Conservation (phyloP, 2,329 filamentous ascomycete genomes). For the Fusarium buharicum region DNA sequence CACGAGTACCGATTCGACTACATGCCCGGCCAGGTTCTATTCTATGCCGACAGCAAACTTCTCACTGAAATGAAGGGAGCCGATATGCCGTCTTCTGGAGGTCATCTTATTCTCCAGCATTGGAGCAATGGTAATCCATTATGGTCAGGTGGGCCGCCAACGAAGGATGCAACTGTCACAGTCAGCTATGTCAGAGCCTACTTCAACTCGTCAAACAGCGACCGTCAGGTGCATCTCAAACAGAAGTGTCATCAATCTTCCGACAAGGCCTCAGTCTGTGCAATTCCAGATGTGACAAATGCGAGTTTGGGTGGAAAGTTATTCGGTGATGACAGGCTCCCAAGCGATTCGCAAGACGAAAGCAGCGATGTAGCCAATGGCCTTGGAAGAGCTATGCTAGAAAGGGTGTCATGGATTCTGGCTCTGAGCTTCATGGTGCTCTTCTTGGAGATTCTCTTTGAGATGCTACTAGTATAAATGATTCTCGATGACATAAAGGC, state of each 20-base stretch:
- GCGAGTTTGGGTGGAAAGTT: conserved; percentile 39
- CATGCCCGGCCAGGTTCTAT: conserved; percentile 68
- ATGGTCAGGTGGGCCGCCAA: conserved; percentile 79
- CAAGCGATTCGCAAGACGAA: not conserved
- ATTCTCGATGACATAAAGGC: not conserved
- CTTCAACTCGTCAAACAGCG: conserved; percentile 73
- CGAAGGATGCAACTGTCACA: conserved; percentile 68
- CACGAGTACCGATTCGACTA: conserved; percentile 88
- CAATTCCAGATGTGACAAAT: conserved; percentile 41
- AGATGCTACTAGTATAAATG: not conserved
- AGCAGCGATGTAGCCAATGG: not conserved
- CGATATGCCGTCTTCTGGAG: conserved; percentile 68
- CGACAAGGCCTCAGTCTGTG: conserved; percentile 36
- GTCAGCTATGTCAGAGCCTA: conserved; percentile 80
- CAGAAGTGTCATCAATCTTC: conserved; percentile 25
- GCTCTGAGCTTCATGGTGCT: not conserved
- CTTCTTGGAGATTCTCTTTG: not conserved
- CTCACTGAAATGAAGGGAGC: conserved; percentile 67
- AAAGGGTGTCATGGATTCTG: not conserved
- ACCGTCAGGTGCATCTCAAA: conserved; percentile 18
- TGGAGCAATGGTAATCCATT: conserved; percentile 79
- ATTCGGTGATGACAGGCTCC: conserved; percentile 9
- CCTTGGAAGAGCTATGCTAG: not conserved
- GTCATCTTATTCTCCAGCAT: conserved; percentile 77
- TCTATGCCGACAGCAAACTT: conserved; percentile 72